phyloP scores from a whole-genome alignment of 805 yeast genomes.

The Nakazawaea wickerhamii region DNA sequence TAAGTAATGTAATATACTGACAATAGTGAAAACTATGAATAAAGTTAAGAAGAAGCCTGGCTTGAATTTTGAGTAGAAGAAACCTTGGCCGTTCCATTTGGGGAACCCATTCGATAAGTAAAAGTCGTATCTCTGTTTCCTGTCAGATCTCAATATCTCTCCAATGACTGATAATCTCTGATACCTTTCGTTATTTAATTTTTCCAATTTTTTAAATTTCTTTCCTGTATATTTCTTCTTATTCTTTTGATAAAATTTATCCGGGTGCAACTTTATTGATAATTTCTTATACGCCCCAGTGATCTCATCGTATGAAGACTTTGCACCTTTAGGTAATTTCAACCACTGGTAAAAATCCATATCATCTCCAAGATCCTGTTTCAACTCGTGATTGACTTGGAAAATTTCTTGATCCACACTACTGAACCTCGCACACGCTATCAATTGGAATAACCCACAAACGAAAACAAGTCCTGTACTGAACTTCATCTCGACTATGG shows the following conservation, averaged over 20 bases:
- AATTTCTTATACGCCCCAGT: conserved; percentile 63
- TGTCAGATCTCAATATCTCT: conserved; percentile 59
- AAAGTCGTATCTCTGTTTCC: conserved; percentile 75
- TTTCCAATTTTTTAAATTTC: conserved; percentile 25
- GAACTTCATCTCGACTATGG: neutral
- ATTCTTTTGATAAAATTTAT: conserved; percentile 48
- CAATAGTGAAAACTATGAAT: conserved; percentile 42
- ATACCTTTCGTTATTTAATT: conserved; percentile 61
- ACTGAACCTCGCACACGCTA: conserved; percentile 18
- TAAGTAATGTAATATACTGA: conserved; percentile 54
- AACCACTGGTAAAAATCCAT: conserved; percentile 68
- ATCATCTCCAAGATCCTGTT: conserved; percentile 54
- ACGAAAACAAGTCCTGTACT: neutral
- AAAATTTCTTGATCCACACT: conserved; percentile 79
- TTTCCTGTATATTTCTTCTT: conserved; percentile 22
- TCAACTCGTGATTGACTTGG: conserved; percentile 58
- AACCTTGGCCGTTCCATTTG: conserved; percentile 62
- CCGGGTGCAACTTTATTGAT: conserved; percentile 80
- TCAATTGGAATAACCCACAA: neutral
- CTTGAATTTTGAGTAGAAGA: conserved; percentile 59
- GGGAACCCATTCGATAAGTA: conserved; percentile 85
- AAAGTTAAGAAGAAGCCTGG: conserved; percentile 57
- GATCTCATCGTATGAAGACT: conserved; percentile 48
- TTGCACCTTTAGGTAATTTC: conserved; percentile 35
- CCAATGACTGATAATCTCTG: conserved; percentile 75